Evolutionary conservation across 768 basidiomycete species (phyloP), one percentile per base, ranked within the genome.

Genomic region (Rhizopogon vulgaris): DNA sequence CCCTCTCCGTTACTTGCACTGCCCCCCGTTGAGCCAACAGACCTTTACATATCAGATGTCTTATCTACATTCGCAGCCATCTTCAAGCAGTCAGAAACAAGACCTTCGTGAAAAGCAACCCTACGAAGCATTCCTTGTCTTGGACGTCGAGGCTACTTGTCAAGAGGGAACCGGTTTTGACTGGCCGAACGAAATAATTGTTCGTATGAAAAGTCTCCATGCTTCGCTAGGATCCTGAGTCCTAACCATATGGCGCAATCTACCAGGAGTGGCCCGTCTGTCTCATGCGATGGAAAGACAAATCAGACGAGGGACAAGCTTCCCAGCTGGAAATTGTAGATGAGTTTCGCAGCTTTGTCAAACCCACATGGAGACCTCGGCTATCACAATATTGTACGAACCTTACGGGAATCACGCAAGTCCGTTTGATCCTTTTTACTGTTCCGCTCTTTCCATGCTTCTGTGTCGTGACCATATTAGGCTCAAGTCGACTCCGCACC

Each of bases 151-250:
- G 65, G 92, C 84, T 11, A 94, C 92, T 2, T 94, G 92, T 60
- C 64, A 77, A 40, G 67, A 66, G 59, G 87, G 85, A 36, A 77
- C 81, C 32, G 66, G 69, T 15, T 90, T 92, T 57, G 79, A 85
- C 50, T 95, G 84, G 70, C 90, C 94, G 2, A 96, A 96, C 68
- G 95, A 98, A 71, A 94, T 98, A 51, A 96, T 98, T 56, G 95
- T 90, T 65, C 63, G 85, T 78, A 28, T 14, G 48, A 12, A 11
- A 32, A 22, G 22, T 36, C 40, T 42, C 38, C 4, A 36, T 38
- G 49, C 42, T 8, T 25, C 48, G 46, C 38, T 38, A 18, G 22
- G 22, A 52, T 32, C 53, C 45, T 60, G 41, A 58, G 52, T 32
- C 53, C 43, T 61, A 40, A 58, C 41, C 53, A 39, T 42, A 10